A percentile compares a stretch with the other conserved stretches of the same genome.
phyloP scores from a whole-genome alignment of 805 yeast genomes.

The Metschnikowia anglica region DNA sequence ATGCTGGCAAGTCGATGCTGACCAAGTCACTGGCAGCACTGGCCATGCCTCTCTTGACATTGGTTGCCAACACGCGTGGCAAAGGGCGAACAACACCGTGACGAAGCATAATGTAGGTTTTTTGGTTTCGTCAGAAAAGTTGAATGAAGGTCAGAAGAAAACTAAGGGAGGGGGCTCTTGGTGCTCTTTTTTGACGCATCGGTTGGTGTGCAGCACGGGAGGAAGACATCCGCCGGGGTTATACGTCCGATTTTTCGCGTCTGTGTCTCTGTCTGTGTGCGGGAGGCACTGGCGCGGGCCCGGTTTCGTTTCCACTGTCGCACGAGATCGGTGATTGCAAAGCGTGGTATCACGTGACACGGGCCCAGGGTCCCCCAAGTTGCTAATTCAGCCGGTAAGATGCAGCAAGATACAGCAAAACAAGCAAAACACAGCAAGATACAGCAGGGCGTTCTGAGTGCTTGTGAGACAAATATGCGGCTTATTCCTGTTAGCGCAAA shows the following conservation, averaged over 20 bases:
- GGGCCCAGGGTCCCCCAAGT: too few relatives aligned
- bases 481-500: too few relatives aligned
- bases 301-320: too few relatives aligned
- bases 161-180: constrained; percentile 5
- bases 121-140: constrained; percentile 5
- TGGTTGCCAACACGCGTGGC: constrained; percentile 21
- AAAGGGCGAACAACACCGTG: constrained; percentile 19
- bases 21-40: constrained; percentile 37
- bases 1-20: constrained; percentile 66
- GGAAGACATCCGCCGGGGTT: constrained; percentile 27
- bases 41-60: constrained; percentile 38
- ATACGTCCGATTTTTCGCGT: constrained; percentile 23
- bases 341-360: too few relatives aligned
- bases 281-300: too few relatives aligned
- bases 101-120: constrained; percentile 22
- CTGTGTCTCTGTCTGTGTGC: too few relatives aligned
- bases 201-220: constrained; percentile 19
- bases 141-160: constrained; percentile 4
- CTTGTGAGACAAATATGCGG: too few relatives aligned
- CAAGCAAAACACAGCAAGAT: too few relatives aligned
- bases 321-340: too few relatives aligned
- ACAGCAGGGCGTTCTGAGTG: too few relatives aligned
- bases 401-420: too few relatives aligned
- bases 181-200: constrained; percentile 8
- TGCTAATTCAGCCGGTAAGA: too few relatives aligned